Evolutionary conservation across 768 basidiomycete species (phyloP).

Genomic region (Arthromyces matolae): DNA sequence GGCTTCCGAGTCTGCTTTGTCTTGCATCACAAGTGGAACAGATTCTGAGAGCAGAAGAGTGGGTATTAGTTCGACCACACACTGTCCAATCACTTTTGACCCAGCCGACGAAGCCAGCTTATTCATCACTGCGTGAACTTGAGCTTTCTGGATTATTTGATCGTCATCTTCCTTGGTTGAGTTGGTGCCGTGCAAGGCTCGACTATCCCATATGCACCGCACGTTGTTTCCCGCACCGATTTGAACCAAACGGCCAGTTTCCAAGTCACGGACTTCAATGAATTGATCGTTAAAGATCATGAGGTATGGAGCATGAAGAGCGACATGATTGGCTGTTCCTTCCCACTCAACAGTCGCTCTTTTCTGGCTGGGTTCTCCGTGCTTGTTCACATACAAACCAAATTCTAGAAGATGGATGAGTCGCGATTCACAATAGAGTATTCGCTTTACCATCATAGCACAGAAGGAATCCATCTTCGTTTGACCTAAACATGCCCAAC

Average conservation of each 20-base stretch:
- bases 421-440: background rate
- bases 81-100: background rate
- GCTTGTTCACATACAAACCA: conserved; percentile 89
- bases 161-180: conserved; percentile 20
- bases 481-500: conserved; percentile 89
- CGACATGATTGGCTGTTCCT: conserved; percentile 82
- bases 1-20: too few species aligned
- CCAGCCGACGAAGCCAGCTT: background rate
- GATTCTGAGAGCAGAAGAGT: background rate
- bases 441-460: conserved; percentile 82
- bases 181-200: conserved; percentile 54
- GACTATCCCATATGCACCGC: conserved; percentile 88
- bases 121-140: conserved; percentile 8
- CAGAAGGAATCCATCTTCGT: conserved; percentile 86
- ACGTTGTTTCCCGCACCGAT: conserved; percentile 82
- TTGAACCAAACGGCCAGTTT: conserved; percentile 76
- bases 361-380: conserved; percentile 71
- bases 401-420: conserved; percentile 57
- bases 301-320: conserved; percentile 85
- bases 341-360: conserved; percentile 90
- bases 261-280: conserved; percentile 85
- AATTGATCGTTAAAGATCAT: conserved; percentile 87
- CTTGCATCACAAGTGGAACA: background rate
- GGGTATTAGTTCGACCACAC: conserved; percentile 1
- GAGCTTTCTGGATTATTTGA: background rate